phyloP scores from a whole-genome alignment of 176 grass and related monocot genomes.

The Oryza meyeriana region DNA sequence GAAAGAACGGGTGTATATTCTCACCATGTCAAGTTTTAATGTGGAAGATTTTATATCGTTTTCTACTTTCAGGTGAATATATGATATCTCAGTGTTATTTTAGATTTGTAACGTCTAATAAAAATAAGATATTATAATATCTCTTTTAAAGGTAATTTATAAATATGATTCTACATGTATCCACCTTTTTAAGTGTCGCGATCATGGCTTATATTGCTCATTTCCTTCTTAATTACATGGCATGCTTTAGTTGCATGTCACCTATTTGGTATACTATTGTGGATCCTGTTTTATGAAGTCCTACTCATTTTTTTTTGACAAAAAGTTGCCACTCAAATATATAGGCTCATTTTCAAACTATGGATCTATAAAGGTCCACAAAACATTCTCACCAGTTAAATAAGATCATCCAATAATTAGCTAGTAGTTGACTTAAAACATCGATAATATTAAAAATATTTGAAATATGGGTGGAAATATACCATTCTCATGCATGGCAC shows the following conservation, averaged over 20 bases:
- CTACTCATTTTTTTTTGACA: too few species aligned
- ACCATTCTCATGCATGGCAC: not conserved
- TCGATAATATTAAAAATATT: not conserved
- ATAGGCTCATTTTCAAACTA: not conserved
- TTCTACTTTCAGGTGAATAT: not conserved
- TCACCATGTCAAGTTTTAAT: not conserved
- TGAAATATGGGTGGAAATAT: not conserved
- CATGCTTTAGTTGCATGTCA: not conserved
- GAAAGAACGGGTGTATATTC: not conserved
- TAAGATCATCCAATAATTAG: not conserved
- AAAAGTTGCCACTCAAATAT: not conserved
- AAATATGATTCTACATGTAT: not conserved
- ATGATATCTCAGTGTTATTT: not conserved
- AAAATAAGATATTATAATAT: not conserved
- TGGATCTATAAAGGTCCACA: not conserved
- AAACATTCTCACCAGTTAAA: not conserved
- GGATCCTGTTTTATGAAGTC: too few species aligned
- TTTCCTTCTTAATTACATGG: not conserved
- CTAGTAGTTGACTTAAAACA: not conserved
- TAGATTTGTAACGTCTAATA: not conserved
- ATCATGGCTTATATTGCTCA: not conserved
- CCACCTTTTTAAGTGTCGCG: not conserved
- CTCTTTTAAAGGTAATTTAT: not conserved
- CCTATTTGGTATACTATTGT: not conserved
- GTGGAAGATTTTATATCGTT: not conserved